Evolutionary conservation across 305 asterid species (phyloP).

Genomic region (Stenogyne calaminthoides): DNA sequence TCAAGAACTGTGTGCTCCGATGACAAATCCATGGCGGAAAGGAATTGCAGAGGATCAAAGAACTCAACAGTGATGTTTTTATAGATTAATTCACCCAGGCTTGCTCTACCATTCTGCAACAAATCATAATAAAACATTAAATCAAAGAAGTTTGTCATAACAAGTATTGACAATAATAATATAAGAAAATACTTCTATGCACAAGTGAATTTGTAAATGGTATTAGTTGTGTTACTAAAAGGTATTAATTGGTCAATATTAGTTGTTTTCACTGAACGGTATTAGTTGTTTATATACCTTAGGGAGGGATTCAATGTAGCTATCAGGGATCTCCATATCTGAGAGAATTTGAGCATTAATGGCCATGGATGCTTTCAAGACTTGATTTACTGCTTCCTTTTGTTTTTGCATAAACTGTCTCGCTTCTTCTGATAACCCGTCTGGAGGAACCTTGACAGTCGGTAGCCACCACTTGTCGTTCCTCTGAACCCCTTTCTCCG

Average conservation of each 20-base stretch:
- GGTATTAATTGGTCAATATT: too few species aligned
- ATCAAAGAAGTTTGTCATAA: background rate
- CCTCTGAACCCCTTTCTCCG: slow-evolving; percentile 70
- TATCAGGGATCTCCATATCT: slow-evolving; percentile 90
- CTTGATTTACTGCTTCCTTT: slow-evolving; percentile 70
- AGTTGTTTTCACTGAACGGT: too few species aligned
- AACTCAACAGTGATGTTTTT: slow-evolving; percentile 68
- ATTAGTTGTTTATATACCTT: slow-evolving; percentile 46
- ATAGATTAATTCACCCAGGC: slow-evolving; percentile 79
- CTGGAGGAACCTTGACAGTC: slow-evolving; percentile 74
- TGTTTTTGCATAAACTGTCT: slow-evolving; percentile 49
- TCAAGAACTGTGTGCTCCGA: slow-evolving; percentile 85
- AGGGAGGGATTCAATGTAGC: slow-evolving; percentile 85
- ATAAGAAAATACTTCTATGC: too few species aligned
- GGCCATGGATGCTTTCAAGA: slow-evolving; percentile 84
- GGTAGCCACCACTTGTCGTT: slow-evolving; percentile 94
- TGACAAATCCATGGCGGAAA: slow-evolving; percentile 64
- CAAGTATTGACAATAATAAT: too few species aligned
- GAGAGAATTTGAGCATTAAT: slow-evolving; percentile 82
- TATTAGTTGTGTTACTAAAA: too few species aligned
- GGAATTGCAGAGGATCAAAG: slow-evolving; percentile 76
- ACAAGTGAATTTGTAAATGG: too few species aligned
- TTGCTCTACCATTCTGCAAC: slow-evolving; percentile 75
- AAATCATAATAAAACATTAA: background rate
- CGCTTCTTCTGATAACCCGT: slow-evolving; percentile 66